Percentiles rank a stretch among this genome's conserved stretches.
These are phyloP conservation scores for Blastomyces silverae DNA, from an alignment of 2,329 filamentous ascomycete species.

Conservation along the genomic window DNA sequence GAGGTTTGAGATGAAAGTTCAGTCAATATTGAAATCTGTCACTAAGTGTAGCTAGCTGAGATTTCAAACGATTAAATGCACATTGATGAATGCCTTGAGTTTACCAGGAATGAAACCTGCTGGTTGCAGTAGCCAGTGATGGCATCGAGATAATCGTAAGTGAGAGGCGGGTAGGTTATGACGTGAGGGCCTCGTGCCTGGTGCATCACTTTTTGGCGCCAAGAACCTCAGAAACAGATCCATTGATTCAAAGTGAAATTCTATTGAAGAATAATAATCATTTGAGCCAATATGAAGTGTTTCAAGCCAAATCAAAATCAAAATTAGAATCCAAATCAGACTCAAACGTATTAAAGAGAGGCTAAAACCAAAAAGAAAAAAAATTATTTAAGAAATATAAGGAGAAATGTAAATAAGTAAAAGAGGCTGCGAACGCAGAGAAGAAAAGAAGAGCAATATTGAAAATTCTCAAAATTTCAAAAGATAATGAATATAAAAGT, in stretches of 20 bases:
- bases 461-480: slow-evolving; percentile 1
- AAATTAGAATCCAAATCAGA: neutral
- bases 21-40: slow-evolving; percentile 5
- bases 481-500: neutral
- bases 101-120: too few relatives aligned
- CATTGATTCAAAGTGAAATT: too few relatives aligned
- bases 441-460: neutral
- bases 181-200: too few relatives aligned
- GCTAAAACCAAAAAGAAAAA: neutral
- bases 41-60: neutral
- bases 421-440: neutral
- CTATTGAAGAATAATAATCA: too few relatives aligned
- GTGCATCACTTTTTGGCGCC: too few relatives aligned
- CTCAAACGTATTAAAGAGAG: neutral
- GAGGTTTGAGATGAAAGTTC: slow-evolving; percentile 20
- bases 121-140: too few relatives aligned
- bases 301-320: neutral
- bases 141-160: too few relatives aligned
- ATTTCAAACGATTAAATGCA: too few relatives aligned
- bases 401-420: neutral
- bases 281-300: too few relatives aligned
- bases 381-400: neutral
- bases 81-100: too few relatives aligned
- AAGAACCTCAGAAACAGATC: too few relatives aligned
- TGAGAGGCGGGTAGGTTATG: too few relatives aligned